These are phyloP conservation scores for Monosporascus sp. DNA, from an alignment of 2,329 filamentous ascomycete species.

Conservation along the genomic window DNA sequence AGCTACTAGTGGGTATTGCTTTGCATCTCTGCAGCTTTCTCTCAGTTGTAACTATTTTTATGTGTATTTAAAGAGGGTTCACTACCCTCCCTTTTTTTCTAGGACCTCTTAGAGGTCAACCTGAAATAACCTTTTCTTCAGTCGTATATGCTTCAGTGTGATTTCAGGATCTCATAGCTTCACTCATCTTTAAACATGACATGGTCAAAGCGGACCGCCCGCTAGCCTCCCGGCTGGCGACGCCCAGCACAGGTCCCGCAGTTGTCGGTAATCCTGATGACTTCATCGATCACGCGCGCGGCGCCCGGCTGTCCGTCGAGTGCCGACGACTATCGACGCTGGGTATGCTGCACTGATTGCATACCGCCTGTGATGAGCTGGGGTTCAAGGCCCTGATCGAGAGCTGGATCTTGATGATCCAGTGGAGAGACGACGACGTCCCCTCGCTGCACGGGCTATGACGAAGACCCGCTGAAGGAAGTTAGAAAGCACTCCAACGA, in stretches of 20 bases:
- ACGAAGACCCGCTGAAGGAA: too few relatives aligned
- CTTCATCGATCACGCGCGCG: constrained; percentile 17
- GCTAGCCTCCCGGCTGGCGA: constrained; percentile 24
- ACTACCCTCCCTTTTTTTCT: too few relatives aligned
- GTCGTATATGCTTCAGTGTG: too few relatives aligned
- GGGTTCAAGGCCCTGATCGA: constrained; percentile 32
- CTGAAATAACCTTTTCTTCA: too few relatives aligned
- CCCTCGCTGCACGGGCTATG: too few relatives aligned
- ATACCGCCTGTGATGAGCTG: constrained; percentile 36
- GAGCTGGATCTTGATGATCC: constrained; percentile 35
- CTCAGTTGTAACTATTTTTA: too few relatives aligned
- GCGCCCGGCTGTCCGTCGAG: constrained; percentile 15
- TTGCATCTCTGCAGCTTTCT: too few relatives aligned
- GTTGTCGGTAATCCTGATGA: constrained; percentile 19
- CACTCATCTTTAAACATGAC: constrained; percentile 25
- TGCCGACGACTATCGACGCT: constrained; percentile 35
- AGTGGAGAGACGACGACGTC: constrained; percentile 22
- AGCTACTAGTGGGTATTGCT: too few relatives aligned
- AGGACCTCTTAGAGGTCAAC: too few relatives aligned
- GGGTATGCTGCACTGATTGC: constrained; percentile 33
- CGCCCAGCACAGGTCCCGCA: constrained; percentile 12
- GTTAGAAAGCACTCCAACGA: too few relatives aligned
- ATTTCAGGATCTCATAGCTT: constrained; percentile 9
- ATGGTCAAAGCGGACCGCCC: constrained; percentile 29
- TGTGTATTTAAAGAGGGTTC: too few relatives aligned